A percentile compares a stretch with the other conserved stretches of the same genome.
Evolutionary conservation across 352 stramenopile species (phyloP).

Genomic region (Globisporangium orthogonon): DNA sequence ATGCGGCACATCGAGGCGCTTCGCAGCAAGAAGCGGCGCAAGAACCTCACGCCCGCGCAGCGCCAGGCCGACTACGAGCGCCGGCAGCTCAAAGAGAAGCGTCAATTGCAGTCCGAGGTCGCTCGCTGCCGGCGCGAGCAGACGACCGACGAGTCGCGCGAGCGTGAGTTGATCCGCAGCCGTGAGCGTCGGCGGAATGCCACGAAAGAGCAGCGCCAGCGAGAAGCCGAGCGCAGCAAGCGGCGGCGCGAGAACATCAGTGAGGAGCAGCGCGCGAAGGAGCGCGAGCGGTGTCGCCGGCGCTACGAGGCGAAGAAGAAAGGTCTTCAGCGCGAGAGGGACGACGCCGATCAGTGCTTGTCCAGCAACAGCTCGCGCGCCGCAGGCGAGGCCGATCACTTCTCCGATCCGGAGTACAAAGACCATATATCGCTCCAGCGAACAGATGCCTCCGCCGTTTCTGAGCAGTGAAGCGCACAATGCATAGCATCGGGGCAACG

Average conservation of each 20-base stretch:
- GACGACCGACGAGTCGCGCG: slow-evolving; percentile 28
- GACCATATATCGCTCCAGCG: too few species aligned
- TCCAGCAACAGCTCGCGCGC: neutral
- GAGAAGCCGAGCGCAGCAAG: slow-evolving; percentile 56
- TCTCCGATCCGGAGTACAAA: neutral
- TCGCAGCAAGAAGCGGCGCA: slow-evolving; percentile 51
- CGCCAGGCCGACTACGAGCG: slow-evolving; percentile 61
- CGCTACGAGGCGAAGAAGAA: slow-evolving; percentile 61
- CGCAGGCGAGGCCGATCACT: neutral
- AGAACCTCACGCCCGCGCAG: slow-evolving; percentile 55
- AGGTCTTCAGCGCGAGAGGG: neutral
- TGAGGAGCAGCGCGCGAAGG: slow-evolving; percentile 47
- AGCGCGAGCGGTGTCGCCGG: slow-evolving; percentile 59
- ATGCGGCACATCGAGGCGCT: slow-evolving; percentile 38
- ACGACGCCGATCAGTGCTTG: neutral
- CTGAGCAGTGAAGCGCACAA: too few species aligned
- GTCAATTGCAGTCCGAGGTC: slow-evolving; percentile 36
- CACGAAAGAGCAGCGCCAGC: slow-evolving; percentile 52
- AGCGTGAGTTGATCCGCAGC: slow-evolving; percentile 53
- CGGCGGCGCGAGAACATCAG: slow-evolving; percentile 48
- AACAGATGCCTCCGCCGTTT: too few species aligned
- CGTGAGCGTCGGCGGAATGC: slow-evolving; percentile 54
- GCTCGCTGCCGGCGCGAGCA: slow-evolving; percentile 44
- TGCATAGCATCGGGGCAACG: too few species aligned
- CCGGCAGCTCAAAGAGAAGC: slow-evolving; percentile 49